Evolutionary conservation across 1,139 yeast genomes (phyloP).

Genomic region (Diutina scorzettiae): DNA sequence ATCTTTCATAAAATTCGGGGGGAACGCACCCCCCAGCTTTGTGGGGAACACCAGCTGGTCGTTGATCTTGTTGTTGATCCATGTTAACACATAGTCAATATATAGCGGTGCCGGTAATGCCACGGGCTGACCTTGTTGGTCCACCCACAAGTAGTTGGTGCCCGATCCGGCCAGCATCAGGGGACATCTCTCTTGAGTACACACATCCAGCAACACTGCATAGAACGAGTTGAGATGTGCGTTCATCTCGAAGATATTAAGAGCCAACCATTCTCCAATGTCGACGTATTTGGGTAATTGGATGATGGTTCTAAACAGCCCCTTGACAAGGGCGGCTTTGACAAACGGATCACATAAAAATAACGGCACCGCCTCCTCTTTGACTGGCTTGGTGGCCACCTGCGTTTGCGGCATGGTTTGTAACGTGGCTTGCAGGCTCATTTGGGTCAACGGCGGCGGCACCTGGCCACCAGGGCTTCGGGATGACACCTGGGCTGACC

Average conservation of each 20-base stretch:
- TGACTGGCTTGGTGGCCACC: constrained; percentile 3
- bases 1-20: constrained; percentile 71
- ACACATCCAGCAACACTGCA: constrained; percentile 78
- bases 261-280: constrained; percentile 88
- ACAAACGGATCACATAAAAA: constrained; percentile 90
- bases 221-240: constrained; percentile 79
- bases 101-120: constrained; percentile 89
- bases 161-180: constrained; percentile 95
- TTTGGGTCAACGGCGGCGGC: neutral
- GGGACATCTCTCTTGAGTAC: constrained; percentile 80
- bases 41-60: constrained; percentile 91
- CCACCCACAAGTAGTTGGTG: constrained; percentile 86
- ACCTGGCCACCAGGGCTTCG: neutral
- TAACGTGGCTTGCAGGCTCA: constrained; percentile 9
- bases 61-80: constrained; percentile 81
- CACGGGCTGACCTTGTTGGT: constrained; percentile 62
- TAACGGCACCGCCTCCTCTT: constrained; percentile 29
- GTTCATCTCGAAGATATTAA: constrained; percentile 83
- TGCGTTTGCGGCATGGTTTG: constrained; percentile 9
- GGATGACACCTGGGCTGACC: constrained; percentile 7
- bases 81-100: constrained; percentile 80
- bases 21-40: constrained; percentile 85
- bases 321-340: constrained; percentile 88
- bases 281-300: constrained; percentile 93
- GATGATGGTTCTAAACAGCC: constrained; percentile 93